Evolutionary conservation across 1,284 basidiomycete species (phyloP).

Genomic region (Ceratobasidium sp.): DNA sequence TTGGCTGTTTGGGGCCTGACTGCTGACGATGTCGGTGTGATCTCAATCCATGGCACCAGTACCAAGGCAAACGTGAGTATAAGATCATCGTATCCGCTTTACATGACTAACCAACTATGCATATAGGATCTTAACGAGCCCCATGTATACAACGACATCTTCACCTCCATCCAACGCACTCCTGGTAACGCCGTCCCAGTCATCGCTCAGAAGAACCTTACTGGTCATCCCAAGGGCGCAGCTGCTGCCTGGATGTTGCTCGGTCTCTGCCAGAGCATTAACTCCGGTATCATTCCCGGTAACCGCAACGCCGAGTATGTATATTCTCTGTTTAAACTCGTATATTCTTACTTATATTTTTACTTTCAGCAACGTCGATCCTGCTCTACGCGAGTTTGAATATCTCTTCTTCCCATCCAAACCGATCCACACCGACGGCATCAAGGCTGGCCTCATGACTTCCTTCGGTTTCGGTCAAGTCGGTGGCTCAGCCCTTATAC

Average conservation of each 20-base stretch:
- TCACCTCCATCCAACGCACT: slow-evolving; percentile 87
- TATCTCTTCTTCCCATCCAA: slow-evolving; percentile 98
- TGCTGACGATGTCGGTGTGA: slow-evolving; percentile 89
- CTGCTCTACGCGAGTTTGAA: slow-evolving; percentile 89
- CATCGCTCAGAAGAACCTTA: slow-evolving; percentile 96
- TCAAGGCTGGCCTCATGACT: slow-evolving; percentile 92
- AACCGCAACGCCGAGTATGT: slow-evolving; percentile 94
- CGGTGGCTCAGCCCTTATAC: slow-evolving; percentile 87
- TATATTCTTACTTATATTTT: background rate
- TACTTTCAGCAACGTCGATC: slow-evolving; percentile 83
- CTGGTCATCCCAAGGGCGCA: slow-evolving; percentile 96
- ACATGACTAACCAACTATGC: slow-evolving; percentile 38
- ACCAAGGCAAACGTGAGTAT: slow-evolving; percentile 86
- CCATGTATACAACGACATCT: slow-evolving; percentile 94
- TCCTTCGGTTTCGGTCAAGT: slow-evolving; percentile 99
- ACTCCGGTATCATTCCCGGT: slow-evolving; percentile 91
- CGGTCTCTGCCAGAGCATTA: slow-evolving; percentile 89
- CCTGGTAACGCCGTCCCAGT: slow-evolving; percentile 95
- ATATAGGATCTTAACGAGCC: slow-evolving; percentile 94
- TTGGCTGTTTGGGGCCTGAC: slow-evolving; percentile 96
- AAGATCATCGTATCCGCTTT: background rate
- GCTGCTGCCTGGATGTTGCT: slow-evolving; percentile 98
- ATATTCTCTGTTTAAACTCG: background rate
- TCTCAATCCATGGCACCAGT: slow-evolving; percentile 94
- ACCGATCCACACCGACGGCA: slow-evolving; percentile 91